A percentile compares a stretch with the other conserved stretches of the same genome.
phyloP scores from a whole-genome alignment of 176 grass and related monocot genomes.

The Saccharum spontaneum region DNA sequence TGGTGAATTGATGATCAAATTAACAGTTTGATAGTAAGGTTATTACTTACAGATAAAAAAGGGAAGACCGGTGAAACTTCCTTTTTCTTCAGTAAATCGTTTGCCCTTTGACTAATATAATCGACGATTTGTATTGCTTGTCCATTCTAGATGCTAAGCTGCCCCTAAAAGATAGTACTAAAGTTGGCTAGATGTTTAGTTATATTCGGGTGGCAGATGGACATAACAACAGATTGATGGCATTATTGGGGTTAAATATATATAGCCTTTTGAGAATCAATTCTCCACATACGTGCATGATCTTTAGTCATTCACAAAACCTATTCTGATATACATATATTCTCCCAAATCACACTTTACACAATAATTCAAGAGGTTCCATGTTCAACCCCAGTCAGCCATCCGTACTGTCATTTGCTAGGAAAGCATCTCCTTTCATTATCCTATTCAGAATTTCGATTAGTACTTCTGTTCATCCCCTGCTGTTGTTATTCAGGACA shows the following conservation, averaged over 20 bases:
- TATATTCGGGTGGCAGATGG: conserved; percentile 42
- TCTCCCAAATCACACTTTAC: conserved; percentile 68
- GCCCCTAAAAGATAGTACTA: conserved; percentile 37
- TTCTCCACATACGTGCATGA: conserved; percentile 66
- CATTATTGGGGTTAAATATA: conserved; percentile 70
- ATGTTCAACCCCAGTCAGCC: conserved; percentile 58
- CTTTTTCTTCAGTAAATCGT: conserved; percentile 12
- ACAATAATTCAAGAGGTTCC: conserved; percentile 84
- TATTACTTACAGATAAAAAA: conserved; percentile 14
- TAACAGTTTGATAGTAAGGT: conserved; percentile 5
- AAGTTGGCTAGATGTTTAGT: conserved; percentile 35
- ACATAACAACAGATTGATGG: conserved; percentile 37
- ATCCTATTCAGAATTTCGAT: conserved; percentile 30
- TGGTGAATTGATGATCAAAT: neutral
- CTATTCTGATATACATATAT: conserved; percentile 65
- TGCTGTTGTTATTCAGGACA: conserved; percentile 14
- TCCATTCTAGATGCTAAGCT: conserved; percentile 40
- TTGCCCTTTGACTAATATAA: conserved; percentile 29
- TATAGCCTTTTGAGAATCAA: conserved; percentile 44
- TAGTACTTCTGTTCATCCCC: conserved; percentile 18
- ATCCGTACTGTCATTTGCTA: conserved; percentile 26
- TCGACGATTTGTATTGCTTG: conserved; percentile 8
- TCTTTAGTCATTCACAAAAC: conserved; percentile 51
- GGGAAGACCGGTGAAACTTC: conserved; percentile 5
- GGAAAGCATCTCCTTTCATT: conserved; percentile 22